Evolutionary conservation across 2,329 filamentous ascomycete species (phyloP).

Genomic region (Calycina herbarum): DNA sequence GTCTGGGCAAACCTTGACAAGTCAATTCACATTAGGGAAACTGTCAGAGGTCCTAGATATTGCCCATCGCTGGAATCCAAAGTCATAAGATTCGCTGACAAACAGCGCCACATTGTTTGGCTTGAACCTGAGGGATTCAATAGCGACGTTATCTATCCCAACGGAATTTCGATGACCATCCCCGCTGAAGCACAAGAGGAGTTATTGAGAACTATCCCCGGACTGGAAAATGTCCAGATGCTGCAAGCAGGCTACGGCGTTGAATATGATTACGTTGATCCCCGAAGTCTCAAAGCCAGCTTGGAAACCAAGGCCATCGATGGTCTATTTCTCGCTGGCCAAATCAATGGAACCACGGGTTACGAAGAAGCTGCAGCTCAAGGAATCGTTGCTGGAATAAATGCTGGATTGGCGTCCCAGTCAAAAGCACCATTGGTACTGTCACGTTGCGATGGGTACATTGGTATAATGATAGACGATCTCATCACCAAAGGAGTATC

Average conservation of each 20-base stretch:
- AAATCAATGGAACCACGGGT: constrained; percentile 97
- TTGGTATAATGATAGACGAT: constrained; percentile 98
- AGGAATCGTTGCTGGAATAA: constrained; percentile 88
- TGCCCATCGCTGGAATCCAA: constrained; percentile 96
- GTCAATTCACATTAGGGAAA: constrained; percentile 93
- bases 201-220: constrained; percentile 82
- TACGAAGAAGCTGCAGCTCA: constrained; percentile 98
- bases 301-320: constrained; percentile 90
- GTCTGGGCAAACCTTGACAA: constrained; percentile 90
- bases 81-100: constrained; percentile 81
- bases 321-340: constrained; percentile 88
- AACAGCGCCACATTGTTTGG: constrained; percentile 86
- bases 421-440: constrained; percentile 66
- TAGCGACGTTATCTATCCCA: constrained; percentile 88
- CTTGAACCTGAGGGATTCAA: constrained; percentile 94
- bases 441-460: constrained; percentile 85
- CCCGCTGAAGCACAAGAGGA: constrained; percentile 83
- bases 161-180: constrained; percentile 96
- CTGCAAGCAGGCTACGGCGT: constrained; percentile 95
- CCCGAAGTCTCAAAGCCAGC: constrained; percentile 80
- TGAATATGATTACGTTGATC: constrained; percentile 98
- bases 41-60: constrained; percentile 89
- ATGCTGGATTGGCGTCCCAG: constrained; percentile 79
- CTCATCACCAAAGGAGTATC: constrained; percentile 94
- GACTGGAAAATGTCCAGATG: constrained; percentile 87